Evolutionary conservation across 768 basidiomycete species (phyloP).

Genomic region (Postia placenta): DNA sequence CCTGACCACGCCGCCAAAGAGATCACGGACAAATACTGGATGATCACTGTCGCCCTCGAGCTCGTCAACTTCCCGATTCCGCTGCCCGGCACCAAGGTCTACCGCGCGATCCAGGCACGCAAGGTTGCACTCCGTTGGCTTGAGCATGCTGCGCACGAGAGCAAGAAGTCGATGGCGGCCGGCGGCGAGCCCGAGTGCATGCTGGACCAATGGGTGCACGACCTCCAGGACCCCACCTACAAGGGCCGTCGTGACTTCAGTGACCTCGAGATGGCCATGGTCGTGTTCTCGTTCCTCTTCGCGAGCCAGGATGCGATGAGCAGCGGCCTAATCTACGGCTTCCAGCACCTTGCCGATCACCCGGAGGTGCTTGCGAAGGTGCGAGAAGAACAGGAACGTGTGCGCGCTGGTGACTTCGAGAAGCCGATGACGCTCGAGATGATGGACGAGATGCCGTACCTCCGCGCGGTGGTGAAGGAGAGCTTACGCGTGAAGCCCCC

Average conservation of each 20-base stretch:
- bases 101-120: slow-evolving; percentile 86
- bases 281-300: slow-evolving; percentile 93
- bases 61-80: slow-evolving; percentile 98
- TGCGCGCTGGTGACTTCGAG: slow-evolving; percentile 73
- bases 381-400: slow-evolving; percentile 81
- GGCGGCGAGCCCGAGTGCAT: slow-evolving; percentile 83
- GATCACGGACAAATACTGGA: slow-evolving; percentile 94
- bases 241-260: slow-evolving; percentile 86
- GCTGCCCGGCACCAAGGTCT: slow-evolving; percentile 93
- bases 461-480: slow-evolving; percentile 91
- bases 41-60: slow-evolving; percentile 90
- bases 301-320: slow-evolving; percentile 98
- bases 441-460: slow-evolving; percentile 89
- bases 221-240: slow-evolving; percentile 53
- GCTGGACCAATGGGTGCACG: slow-evolving; percentile 86
- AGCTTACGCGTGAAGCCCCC: slow-evolving; percentile 88
- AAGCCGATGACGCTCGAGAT: slow-evolving; percentile 79
- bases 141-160: slow-evolving; percentile 67
- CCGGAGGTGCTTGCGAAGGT: slow-evolving; percentile 87
- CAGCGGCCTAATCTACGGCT: slow-evolving; percentile 89
- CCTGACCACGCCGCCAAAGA: slow-evolving; percentile 70
- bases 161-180: slow-evolving; percentile 76
- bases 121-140: slow-evolving; percentile 81
- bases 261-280: slow-evolving; percentile 95
- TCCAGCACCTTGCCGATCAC: slow-evolving; percentile 93